Evolutionary conservation across 2,329 filamentous ascomycete species (phyloP), one percentile per base, ranked within the genome.

Genomic region (Pyrenophora seminiperda): DNA sequence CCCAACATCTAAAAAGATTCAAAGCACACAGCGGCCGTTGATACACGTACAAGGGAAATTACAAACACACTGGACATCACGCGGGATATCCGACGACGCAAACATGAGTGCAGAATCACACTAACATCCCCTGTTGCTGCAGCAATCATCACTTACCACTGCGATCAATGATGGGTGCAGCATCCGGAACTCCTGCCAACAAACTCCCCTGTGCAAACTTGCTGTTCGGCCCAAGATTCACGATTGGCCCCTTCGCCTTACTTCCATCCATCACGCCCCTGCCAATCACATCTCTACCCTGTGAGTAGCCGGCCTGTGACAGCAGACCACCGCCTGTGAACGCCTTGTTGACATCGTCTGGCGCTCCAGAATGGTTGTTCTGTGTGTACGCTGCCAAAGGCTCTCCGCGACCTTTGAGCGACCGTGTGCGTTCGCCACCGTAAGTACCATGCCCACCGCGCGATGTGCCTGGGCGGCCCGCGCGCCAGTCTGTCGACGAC

Each of bases 161-260:
- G 15, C 74, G 62, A 58, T 76, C 75, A 44, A 77, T 71, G 10
- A 74, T 58, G 10, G 70, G 72, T 38, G 59, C 66, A n/a, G 65
- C 45, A 22, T 65, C 61, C n/a, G 66, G 63, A 14, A 76, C 71
- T 47, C 72, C 70, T 40, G 79, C 76, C 11, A 81, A 73, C 44
- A 82, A 70, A 58, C 79, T 82, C 18, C 74, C 78, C 27, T 73
- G 64, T 7, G 72, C 75, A 57, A 80, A 81, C 54, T 70, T 62
- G 31, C 71, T 71, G 41, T 72, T 67, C 22, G 74, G 74, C 17
- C 67, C 67, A 15, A 77, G 56, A 54, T 79, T 73, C 7, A 80
- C 52, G 72, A 80, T 71, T 1, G 77, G 77, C 2, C 75, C 75
- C 41, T 63, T 71, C 14, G 76, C 76, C 44, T 71, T 73, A 14